Base-by-base conservation (phyloP, 441 rosid genomes). In the Omphalea diandra region DNA sequence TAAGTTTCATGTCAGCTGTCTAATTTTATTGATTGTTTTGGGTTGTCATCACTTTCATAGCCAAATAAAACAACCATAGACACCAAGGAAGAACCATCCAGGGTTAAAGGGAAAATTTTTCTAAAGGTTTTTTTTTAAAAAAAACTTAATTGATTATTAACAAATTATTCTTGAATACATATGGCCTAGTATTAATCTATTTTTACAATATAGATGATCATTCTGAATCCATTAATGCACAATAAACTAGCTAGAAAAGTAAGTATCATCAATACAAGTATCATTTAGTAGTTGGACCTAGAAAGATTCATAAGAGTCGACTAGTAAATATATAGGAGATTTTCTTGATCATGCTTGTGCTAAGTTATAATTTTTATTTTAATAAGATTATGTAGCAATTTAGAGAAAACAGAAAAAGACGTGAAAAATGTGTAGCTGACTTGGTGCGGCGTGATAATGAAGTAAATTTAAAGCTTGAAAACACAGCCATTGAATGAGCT, bases 401-500 rank as follows among this genome's bases (percentile, higher is more conserved):
- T 79, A 84, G 98, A 76, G 97, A 93, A 59, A 87, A n/a, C n/a
- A n/a, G n/a, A n/a, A n/a, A 83, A 83, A 86, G 86, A 47, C 98
- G 90, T 63, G 88, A 86, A 76, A 87, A 83, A 78, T 88, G 93
- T 63, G 97, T 90, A 5, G 87, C 89, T 58, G 91, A 87, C 65
- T 82, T 95, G 81, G 74, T 83, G 65, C 85, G 76, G 68, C 90
- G 83, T 74, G 93, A 88, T 67, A 87, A 84, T 72, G 97, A 89
- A 76, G 86, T 86, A 11, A 65, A 77, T 69, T 76, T 91, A 50
- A 93, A 86, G 80, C 90, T 93, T 55, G 99, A 95, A 82, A 93
- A 87, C 81, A 89, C 97, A 8, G 98, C 98, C 73, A 88, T 93
- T 73, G 97, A 95, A 76, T 92, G 90, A 36, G 88, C 99, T 33